Conservation (phyloP, 2,329 filamentous ascomycete species). For the Davidsoniella virescens region DNA sequence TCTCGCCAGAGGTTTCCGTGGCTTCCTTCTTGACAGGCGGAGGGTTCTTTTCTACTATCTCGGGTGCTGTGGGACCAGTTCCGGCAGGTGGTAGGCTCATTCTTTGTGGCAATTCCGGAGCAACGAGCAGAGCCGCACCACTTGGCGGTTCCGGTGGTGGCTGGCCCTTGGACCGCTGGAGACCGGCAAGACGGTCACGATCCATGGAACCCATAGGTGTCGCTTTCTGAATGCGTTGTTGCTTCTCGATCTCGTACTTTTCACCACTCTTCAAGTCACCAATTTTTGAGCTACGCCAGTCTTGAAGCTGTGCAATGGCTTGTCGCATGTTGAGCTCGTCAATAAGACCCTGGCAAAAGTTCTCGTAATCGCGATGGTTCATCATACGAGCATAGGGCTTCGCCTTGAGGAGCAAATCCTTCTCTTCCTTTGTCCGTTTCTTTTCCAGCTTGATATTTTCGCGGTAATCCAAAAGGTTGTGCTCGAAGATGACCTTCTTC, state of each 20-base stretch:
- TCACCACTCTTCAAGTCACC: slow-evolving; percentile 73
- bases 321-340: slow-evolving; percentile 84
- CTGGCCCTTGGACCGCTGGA: slow-evolving; percentile 51
- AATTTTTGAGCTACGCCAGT: slow-evolving; percentile 78
- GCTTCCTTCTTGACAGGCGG: slow-evolving; percentile 30
- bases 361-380: slow-evolving; percentile 81
- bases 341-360: slow-evolving; percentile 67
- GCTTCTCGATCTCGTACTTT: slow-evolving; percentile 85
- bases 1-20: slow-evolving; percentile 38
- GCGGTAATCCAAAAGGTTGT: slow-evolving; percentile 80
- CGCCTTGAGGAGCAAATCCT: slow-evolving; percentile 76
- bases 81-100: slow-evolving; percentile 21
- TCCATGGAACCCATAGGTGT: slow-evolving; percentile 70
- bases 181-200: slow-evolving; percentile 56
- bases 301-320: slow-evolving; percentile 79
- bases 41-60: slow-evolving; percentile 16
- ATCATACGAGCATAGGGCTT: slow-evolving; percentile 96
- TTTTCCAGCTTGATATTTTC: slow-evolving; percentile 85
- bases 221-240: slow-evolving; percentile 51
- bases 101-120: slow-evolving; percentile 58
- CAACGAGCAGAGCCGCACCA: slow-evolving; percentile 60
- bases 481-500: slow-evolving; percentile 94
- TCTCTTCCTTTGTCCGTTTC: slow-evolving; percentile 89
- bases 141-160: slow-evolving; percentile 54
- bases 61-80: slow-evolving; percentile 16